Percentiles rank a stretch among this genome's conserved stretches.
phyloP scores from a whole-genome alignment of 306 rosid genomes.

The Cicer judaicum region DNA sequence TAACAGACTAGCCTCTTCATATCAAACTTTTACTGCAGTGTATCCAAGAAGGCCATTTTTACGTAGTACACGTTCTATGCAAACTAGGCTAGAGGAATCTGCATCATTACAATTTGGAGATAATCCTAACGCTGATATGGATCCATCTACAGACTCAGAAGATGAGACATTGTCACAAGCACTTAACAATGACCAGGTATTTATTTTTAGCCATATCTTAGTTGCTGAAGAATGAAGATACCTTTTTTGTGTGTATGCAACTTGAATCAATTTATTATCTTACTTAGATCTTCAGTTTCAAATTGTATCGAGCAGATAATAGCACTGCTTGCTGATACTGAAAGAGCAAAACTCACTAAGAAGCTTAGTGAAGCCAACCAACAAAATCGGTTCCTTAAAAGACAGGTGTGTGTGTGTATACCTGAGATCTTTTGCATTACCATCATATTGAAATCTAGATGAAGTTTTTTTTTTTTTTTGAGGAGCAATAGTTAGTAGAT shows the following conservation, averaged over 20 bases:
- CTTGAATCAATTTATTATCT: constrained; percentile 35
- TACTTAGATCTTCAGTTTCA: constrained; percentile 30
- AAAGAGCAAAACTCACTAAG: constrained; percentile 66
- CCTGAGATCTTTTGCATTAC: constrained; percentile 26
- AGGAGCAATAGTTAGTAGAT: constrained; percentile 7
- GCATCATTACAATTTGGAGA: constrained; percentile 38
- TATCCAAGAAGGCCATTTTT: constrained; percentile 38
- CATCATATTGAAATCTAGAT: constrained; percentile 33
- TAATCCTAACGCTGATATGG: constrained; percentile 37
- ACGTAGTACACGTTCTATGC: constrained; percentile 36
- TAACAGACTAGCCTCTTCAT: constrained; percentile 44
- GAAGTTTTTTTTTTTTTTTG: constrained; percentile 4
- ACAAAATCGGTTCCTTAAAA: constrained; percentile 86
- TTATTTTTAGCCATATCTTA: constrained; percentile 12
- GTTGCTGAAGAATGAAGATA: constrained; percentile 6
- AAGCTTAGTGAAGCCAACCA: constrained; percentile 96
- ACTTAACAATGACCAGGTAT: constrained; percentile 50
- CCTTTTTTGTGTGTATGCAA: neutral
- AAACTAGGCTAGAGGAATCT: constrained; percentile 46
- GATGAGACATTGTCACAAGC: constrained; percentile 44
- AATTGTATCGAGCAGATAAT: constrained; percentile 55
- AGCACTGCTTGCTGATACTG: constrained; percentile 71
- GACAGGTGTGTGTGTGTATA: constrained; percentile 68
- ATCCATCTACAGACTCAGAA: constrained; percentile 45
- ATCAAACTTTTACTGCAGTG: constrained; percentile 35